Evolutionary conservation across 225 moss, liverwort and hornwort species (phyloP).

Genomic region (Rhytidiadelphus loreus): DNA sequence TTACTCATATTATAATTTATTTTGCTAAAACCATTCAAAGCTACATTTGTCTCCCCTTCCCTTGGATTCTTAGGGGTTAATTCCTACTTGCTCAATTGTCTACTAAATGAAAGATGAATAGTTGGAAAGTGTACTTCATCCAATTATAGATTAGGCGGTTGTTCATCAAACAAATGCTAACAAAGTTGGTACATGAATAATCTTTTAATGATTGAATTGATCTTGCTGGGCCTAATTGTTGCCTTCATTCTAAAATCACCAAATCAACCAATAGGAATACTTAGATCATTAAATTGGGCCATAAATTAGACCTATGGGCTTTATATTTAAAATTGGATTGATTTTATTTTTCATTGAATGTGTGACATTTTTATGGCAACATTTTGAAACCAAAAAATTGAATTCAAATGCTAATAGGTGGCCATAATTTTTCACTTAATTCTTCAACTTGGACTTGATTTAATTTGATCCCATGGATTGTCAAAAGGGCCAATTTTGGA

Average conservation of each 20-base stretch:
- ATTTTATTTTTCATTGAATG: not conserved
- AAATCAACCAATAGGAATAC: not conserved
- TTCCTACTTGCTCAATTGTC: no score
- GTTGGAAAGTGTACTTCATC: no score
- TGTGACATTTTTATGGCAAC: no score
- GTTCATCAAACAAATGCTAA: no score
- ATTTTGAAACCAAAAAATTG: not conserved
- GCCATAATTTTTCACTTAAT: not conserved
- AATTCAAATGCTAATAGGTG: not conserved
- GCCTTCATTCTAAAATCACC: not conserved
- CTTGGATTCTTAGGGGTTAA: not conserved
- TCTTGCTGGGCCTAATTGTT: accelerated
- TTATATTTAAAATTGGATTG: not conserved
- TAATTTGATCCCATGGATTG: not conserved
- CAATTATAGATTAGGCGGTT: accelerated
- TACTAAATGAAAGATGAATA: no score
- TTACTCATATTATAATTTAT: not conserved
- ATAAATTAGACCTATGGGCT: accelerated
- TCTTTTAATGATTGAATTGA: not conserved
- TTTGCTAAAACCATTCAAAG: not conserved
- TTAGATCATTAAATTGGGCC: not conserved
- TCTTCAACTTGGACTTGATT: not conserved
- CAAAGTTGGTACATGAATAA: not conserved
- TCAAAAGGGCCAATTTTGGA: not conserved
- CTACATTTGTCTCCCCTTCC: not conserved